Percentiles rank a stretch among this genome's conserved stretches.
phyloP scores from a whole-genome alignment of 257 asterid genomes.

The Euphrasia confusa region DNA sequence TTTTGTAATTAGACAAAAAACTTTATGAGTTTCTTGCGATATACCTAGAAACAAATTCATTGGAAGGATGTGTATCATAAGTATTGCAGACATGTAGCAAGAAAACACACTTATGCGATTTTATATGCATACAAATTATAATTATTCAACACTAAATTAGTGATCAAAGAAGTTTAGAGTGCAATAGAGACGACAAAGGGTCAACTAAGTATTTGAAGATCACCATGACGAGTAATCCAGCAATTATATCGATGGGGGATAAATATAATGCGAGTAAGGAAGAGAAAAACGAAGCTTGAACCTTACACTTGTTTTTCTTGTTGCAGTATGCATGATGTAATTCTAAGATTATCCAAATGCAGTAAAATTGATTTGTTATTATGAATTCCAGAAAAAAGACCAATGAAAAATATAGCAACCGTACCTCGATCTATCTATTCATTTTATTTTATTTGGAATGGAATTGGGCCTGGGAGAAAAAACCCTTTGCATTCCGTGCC shows the following conservation, averaged over 20 bases:
- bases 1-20: too few relatives aligned
- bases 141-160: background rate
- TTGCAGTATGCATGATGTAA: too few relatives aligned
- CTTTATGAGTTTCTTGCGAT: too few relatives aligned
- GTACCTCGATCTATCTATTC: constrained; percentile 20
- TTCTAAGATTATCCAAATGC: constrained; percentile 6
- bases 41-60: background rate
- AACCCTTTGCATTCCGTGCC: constrained; percentile 70
- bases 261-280: background rate
- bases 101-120: constrained; percentile 12
- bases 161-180: constrained; percentile 4
- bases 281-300: too few relatives aligned
- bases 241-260: background rate
- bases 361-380: background rate
- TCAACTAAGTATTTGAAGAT: background rate
- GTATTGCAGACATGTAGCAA: background rate
- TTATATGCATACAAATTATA: constrained; percentile 1
- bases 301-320: too few relatives aligned
- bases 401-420: constrained; percentile 7
- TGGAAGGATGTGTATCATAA: background rate
- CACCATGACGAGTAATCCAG: constrained; percentile 5
- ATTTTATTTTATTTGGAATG: constrained; percentile 32
- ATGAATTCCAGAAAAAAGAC: background rate
- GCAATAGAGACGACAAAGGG: background rate
- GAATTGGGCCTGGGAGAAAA: constrained; percentile 47